Base-by-base conservation (phyloP, 2,329 filamentous ascomycete genomes). In the Aspergillus floridensis region DNA sequence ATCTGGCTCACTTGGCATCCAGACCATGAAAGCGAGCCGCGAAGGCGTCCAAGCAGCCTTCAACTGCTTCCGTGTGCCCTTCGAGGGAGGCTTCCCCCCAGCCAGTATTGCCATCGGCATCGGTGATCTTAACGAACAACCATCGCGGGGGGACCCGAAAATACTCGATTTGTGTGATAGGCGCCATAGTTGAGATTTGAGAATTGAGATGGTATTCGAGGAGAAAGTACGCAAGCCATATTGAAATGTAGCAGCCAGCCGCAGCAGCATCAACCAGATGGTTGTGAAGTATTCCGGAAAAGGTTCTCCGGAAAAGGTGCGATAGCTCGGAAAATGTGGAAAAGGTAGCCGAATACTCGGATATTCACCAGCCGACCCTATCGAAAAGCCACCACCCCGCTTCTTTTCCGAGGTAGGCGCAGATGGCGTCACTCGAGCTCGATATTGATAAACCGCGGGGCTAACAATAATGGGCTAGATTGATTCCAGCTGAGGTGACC, bases 31-130 rank as follows among this genome's bases (percentile, higher is more conserved):
- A 49, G 16, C 47, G 47, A 16, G 22, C 22, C 22, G 26, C 14
- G n/a, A 49, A 49, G 22, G 41, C 19, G 71, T 73, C 53, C 68
- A 74, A 19, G 5, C 54, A 56, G 11, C 54, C 54, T 22, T 61
- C 67, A 10, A 70, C 77, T n/a, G 75, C 77, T 31, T 74, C 77
- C 56, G 74, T 75, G 55, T 84, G 81, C 3, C 54, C 54, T 22
- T 56, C 54, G 3, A 49, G 46, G 7, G 54, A 56, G 5, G 54
- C 54, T 22, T 56, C 54, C 11, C 54, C 53, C 54, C 54, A 49
- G 5, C 54, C 54, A 26, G 14, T 21, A 16, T 26, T 47, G 12
- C 54, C 54, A 32, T 31, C 32, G 1, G 29, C 44, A 32, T 56
- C 54, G 4, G 54, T 56, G 44, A 56, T 16, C 21, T 49, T 49